Evolutionary conservation across 768 basidiomycete species (phyloP), one percentile per base, ranked within the genome.

Genomic region (Serpula lacrymans): DNA sequence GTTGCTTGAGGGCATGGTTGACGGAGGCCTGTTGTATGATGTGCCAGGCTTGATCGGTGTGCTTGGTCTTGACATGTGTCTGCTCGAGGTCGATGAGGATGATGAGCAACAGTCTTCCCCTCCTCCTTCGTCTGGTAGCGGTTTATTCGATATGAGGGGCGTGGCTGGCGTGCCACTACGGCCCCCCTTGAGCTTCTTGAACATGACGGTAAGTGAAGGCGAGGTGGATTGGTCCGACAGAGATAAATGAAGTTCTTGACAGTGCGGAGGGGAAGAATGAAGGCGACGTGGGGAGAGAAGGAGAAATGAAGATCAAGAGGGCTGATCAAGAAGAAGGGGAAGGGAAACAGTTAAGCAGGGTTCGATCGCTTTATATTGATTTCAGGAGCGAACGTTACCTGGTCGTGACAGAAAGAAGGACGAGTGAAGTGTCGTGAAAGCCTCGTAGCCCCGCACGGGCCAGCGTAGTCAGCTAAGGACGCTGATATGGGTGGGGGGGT

Each of bases 141-240:
- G 12, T 5, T 34, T 42, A 29, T 47, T 50, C 18, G 37, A 25
- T 4, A 54, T 5, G 36, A 43, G 55, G 35, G 58, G 58, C 0
- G 58, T 60, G 35, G 12, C 24, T 0, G 58, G 58, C 36, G 56
- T 25, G 41, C 37, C 48, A 1, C 17, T 1, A 4, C 53, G 41
- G 37, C 47, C 58, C 1, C 34, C 12, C 5, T 53, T 43, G 5
- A 49, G 37, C 22, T 41, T 48, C 6, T 48, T 58, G 50, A 34
- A 46, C 59, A 59, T 59, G 56, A 53, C 22, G 49, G 40, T 61
- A 55, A n/a, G 59, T 60, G 26, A 41, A 24, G 18, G n/a, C n/a
- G n/a, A n/a, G n/a, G n/a, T n/a, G n/a, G n/a, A n/a, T n/a, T n/a
- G n/a, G n/a, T n/a, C n/a, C n/a, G n/a, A n/a, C n/a, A n/a, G n/a